Percentiles rank a stretch among this genome's conserved stretches.
These are phyloP conservation scores for Malassezia obtusa DNA, from an alignment of 1,284 basidiomycete genomes.

Conservation along the genomic window DNA sequence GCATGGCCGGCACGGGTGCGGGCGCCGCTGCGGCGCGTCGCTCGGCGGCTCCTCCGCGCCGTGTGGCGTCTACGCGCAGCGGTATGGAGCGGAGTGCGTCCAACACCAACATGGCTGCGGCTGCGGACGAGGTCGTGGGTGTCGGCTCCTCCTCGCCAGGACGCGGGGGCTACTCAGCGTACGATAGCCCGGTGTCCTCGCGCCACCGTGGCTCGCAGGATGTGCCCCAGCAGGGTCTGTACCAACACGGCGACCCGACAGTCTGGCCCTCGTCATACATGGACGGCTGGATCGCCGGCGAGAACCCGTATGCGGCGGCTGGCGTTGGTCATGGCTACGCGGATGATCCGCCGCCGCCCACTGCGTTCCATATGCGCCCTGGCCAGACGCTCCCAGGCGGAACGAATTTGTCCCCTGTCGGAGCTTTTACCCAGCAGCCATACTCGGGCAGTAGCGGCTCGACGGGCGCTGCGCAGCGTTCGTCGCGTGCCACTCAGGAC, in stretches of 20 bases:
- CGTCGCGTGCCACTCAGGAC: not conserved
- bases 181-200: not conserved
- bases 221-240: not conserved
- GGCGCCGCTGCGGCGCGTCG: not conserved
- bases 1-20: conserved; percentile 1
- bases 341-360: conserved; percentile 10
- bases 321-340: conserved; percentile 8
- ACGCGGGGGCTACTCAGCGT: not conserved
- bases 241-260: not conserved
- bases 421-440: conserved; percentile 9
- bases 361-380: conserved; percentile 17
- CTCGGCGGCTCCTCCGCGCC: not conserved
- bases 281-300: conserved; percentile 8
- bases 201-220: not conserved
- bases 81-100: not conserved
- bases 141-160: not conserved
- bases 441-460: not conserved
- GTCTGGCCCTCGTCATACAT: conserved; percentile 1
- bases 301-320: conserved; percentile 13
- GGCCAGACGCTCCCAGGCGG: not conserved
- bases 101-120: not conserved
- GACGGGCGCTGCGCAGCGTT: not conserved
- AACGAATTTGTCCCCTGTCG: conserved; percentile 6
- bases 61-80: not conserved
- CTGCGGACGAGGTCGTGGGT: not conserved